A percentile compares a stretch with the other conserved stretches of the same genome.
These are phyloP conservation scores for Marasmius fiardii DNA, from an alignment of 1,284 basidiomycete species.

Conservation along the genomic window DNA sequence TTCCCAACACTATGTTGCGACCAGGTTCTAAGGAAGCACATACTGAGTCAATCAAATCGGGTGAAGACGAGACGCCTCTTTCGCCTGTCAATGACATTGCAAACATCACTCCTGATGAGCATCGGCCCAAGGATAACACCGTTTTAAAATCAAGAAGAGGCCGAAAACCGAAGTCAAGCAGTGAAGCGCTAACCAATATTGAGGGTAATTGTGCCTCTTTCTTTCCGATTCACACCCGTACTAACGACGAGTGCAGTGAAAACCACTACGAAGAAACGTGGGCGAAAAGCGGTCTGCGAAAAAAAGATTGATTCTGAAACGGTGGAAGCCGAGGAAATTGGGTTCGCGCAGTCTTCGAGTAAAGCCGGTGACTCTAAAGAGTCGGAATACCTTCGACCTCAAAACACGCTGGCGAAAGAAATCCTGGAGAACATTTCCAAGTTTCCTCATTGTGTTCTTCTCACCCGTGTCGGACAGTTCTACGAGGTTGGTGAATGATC, in stretches of 20 bases:
- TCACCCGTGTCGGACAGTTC: conserved; percentile 92
- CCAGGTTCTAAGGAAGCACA: background rate
- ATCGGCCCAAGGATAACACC: too few relatives aligned
- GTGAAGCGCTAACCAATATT: background rate
- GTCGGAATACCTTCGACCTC: conserved; percentile 28
- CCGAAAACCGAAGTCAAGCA: too few relatives aligned
- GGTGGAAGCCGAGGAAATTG: background rate
- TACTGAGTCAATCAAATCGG: too few relatives aligned
- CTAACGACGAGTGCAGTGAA: background rate
- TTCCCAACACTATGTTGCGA: background rate
- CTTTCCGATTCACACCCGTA: background rate
- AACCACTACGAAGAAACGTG: background rate
- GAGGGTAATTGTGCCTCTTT: background rate
- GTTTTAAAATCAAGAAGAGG: too few relatives aligned
- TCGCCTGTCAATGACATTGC: too few relatives aligned
- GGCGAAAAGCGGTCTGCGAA: background rate
- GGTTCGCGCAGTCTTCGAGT: too few relatives aligned
- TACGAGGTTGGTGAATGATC: conserved; percentile 72
- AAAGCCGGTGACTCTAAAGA: conserved; percentile 1
- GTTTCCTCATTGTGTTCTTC: conserved; percentile 85
- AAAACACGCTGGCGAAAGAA: conserved; percentile 59
- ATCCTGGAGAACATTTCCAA: conserved; percentile 69
- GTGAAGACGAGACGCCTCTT: too few relatives aligned
- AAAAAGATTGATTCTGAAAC: background rate
- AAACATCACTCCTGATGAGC: too few relatives aligned